phyloP scores from a whole-genome alignment of 1,139 yeast genomes.

The Maudiozyma humilis region DNA sequence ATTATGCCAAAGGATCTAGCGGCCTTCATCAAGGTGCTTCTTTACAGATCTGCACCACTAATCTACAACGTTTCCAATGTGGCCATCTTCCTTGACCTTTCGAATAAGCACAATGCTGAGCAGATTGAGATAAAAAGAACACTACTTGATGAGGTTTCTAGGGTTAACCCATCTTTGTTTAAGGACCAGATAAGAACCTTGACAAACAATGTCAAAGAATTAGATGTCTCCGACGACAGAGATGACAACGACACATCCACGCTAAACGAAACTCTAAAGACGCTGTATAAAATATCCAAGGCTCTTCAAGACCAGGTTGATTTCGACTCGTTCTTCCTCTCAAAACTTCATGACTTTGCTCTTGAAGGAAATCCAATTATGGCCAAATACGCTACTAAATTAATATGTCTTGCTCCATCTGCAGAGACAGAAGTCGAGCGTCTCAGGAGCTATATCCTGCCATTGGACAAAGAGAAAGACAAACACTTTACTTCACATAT shows the following conservation, averaged over 20 bases:
- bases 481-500: slow-evolving; percentile 47
- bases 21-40: slow-evolving; percentile 44
- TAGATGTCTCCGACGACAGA: slow-evolving; percentile 7
- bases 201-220: slow-evolving; percentile 35
- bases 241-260: slow-evolving; percentile 14
- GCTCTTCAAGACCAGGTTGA: slow-evolving; percentile 27
- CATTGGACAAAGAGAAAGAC: slow-evolving; percentile 37
- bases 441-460: slow-evolving; percentile 41
- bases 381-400: slow-evolving; percentile 58
- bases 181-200: slow-evolving; percentile 51
- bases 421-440: slow-evolving; percentile 37
- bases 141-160: slow-evolving; percentile 53
- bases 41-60: slow-evolving; percentile 55
- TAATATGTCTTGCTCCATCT: slow-evolving; percentile 43
- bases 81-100: slow-evolving; percentile 42
- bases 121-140: slow-evolving; percentile 35
- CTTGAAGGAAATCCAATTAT: slow-evolving; percentile 49
- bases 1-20: slow-evolving; percentile 44
- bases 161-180: slow-evolving; percentile 55
- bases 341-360: slow-evolving; percentile 40
- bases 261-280: slow-evolving; percentile 41
- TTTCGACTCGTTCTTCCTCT: slow-evolving; percentile 34
- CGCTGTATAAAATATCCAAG: slow-evolving; percentile 53
- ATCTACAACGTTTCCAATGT: slow-evolving; percentile 62
- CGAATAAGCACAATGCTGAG: slow-evolving; percentile 35